These are phyloP conservation scores for Penicillium sp. DNA, from an alignment of 2,329 filamentous ascomycete genomes.

Conservation along the genomic window DNA sequence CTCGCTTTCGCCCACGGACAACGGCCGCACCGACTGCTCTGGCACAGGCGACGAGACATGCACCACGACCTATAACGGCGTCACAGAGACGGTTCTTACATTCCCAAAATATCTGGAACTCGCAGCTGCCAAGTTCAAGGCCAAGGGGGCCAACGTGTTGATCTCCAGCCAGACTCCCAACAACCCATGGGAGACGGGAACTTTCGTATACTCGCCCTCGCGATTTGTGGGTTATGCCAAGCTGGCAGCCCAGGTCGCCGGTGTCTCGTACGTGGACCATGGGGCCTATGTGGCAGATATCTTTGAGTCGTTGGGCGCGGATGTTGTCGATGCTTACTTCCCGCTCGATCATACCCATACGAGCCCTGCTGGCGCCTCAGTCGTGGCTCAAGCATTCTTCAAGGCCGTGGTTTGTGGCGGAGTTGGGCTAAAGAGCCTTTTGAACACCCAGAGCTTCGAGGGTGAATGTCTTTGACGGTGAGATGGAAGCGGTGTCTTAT, in stretches of 20 bases:
- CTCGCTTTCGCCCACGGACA: slow-evolving; percentile 58
- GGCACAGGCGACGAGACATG: slow-evolving; percentile 60
- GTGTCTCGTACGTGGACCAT: slow-evolving; percentile 63
- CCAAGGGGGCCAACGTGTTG: slow-evolving; percentile 64
- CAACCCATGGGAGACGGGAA: slow-evolving; percentile 64
- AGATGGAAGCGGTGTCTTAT: not conserved
- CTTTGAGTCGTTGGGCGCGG: slow-evolving; percentile 55
- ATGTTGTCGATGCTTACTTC: slow-evolving; percentile 58
- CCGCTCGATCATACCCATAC: slow-evolving; percentile 68
- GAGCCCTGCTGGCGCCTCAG: slow-evolving; percentile 58
- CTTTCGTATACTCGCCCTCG: slow-evolving; percentile 52
- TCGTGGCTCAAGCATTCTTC: slow-evolving; percentile 62
- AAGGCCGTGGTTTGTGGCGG: slow-evolving; percentile 59
- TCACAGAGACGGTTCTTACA: slow-evolving; percentile 61
- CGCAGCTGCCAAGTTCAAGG: slow-evolving; percentile 57
- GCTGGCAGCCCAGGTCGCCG: slow-evolving; percentile 49
- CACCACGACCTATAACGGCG: slow-evolving; percentile 55
- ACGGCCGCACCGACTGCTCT: slow-evolving; percentile 63
- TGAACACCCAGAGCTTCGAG: slow-evolving; percentile 37
- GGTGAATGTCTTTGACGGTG: slow-evolving; percentile 33
- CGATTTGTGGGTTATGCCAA: slow-evolving; percentile 62
- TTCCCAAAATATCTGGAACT: slow-evolving; percentile 64
- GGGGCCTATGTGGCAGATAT: slow-evolving; percentile 61
- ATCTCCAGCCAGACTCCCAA: slow-evolving; percentile 64
- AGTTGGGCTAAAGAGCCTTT: slow-evolving; percentile 45